phyloP scores from a whole-genome alignment of 768 basidiomycete genomes.

The Ramaria rubella region DNA sequence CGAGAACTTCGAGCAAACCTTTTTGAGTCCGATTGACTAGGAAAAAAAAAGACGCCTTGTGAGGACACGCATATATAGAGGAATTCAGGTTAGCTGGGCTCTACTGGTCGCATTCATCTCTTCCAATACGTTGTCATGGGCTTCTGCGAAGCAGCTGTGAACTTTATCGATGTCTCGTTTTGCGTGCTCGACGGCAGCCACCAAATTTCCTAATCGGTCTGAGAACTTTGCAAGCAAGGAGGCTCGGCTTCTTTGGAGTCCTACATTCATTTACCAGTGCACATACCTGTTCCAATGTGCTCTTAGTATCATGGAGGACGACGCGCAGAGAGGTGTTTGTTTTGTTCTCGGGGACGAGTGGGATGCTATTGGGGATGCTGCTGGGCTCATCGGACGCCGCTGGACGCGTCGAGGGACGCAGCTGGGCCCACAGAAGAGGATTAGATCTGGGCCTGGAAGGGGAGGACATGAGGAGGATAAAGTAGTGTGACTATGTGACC shows the following conservation, averaged over 20 bases:
- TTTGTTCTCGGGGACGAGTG: conserved; percentile 7
- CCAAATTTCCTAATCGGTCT: conserved; percentile 2
- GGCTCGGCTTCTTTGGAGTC: not conserved
- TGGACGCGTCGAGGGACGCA: conserved; percentile 1
- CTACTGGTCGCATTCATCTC: conserved; percentile 4
- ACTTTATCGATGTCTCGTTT: conserved; percentile 6
- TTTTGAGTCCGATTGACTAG: conserved; percentile 8
- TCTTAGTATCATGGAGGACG: conserved; percentile 9
- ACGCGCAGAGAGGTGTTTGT: conserved; percentile 8
- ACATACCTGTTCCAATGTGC: conserved; percentile 10
- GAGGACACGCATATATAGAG: not conserved
- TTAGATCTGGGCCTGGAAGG: conserved; percentile 4
- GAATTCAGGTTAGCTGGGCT: not conserved
- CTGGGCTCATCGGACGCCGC: not conserved
- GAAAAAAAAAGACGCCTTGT: not conserved
- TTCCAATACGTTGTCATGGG: conserved; percentile 5
- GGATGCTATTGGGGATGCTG: not conserved
- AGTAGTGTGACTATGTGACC: conserved; percentile 1
- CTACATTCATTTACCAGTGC: not conserved
- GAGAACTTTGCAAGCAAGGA: not conserved
- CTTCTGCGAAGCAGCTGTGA: conserved; percentile 1
- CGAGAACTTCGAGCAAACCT: conserved; percentile 6
- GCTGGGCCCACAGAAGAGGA: conserved; percentile 10
- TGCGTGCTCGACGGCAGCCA: not conserved
- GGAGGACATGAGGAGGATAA: not conserved